Evolutionary conservation across 225 moss, liverwort and hornwort species (phyloP), one percentile per base, ranked within the genome.

Genomic region (Ulota crispa): DNA sequence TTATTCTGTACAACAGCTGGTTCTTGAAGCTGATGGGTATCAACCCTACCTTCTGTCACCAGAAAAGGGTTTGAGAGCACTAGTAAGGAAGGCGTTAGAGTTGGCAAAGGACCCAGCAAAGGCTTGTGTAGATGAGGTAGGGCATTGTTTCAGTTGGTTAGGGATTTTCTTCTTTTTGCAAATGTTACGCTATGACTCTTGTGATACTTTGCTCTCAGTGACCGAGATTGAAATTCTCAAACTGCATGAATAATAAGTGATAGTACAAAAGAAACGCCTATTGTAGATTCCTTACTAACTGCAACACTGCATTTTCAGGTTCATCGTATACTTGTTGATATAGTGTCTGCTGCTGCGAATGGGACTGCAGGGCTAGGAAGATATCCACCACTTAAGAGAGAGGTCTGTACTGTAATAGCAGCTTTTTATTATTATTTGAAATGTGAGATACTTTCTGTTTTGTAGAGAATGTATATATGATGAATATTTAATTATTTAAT

Each of bases 21-120:
- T 98, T 82, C 87, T 98, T 64, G 95, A 98, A 89, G 97, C 97
- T 64, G 97, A 98, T 83, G 97, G 97, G 28, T 98, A 98, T 83
- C 97, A 98, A 81, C 97, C 97, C 63, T 98, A 98, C 67, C 92
- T 98, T 55, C 64, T 98, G 73, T 98, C 97, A 34, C 97, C 97
- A 76, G 97, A 98, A 82, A 98, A 98, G 83, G 97, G 97, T 79
- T 83, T 98, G 80, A 90, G 97, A 89, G 94, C 97, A 68, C 92
- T 98, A 78, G 95, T 98, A 65, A 89, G 90, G 28, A 98, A 94
- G 80, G 97, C 94, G 19, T 84, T 98, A 66, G 97, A 98, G 81
- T 83, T 98, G 83, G 97, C 97, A 28, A 98, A 98, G 82, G 97
- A 98, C 69, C 97, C 97, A 73, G 93, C 94, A 6, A 95, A 94